Conservation (phyloP, 352 stramenopile genomes). For the Phytophthora macrochlamydospora region DNA sequence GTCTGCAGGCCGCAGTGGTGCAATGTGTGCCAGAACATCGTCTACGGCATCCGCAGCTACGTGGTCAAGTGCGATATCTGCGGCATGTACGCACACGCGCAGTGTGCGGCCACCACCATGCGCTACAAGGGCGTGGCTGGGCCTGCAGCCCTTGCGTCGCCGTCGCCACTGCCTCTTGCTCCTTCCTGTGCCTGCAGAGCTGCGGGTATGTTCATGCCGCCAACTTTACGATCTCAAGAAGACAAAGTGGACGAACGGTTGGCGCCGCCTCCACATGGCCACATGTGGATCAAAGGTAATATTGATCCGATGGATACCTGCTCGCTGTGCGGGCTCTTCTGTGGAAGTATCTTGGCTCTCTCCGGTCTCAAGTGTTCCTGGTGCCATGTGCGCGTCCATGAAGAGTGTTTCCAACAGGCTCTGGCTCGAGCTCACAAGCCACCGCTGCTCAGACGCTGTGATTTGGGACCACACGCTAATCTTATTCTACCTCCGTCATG, state of each 20-base stretch:
- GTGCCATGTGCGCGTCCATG: constrained; percentile 82
- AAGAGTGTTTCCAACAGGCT: constrained; percentile 70
- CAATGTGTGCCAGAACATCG: constrained; percentile 79
- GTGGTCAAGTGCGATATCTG: constrained; percentile 87
- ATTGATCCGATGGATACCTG: constrained; percentile 86
- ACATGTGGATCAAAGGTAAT: constrained; percentile 86
- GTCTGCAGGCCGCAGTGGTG: constrained; percentile 71
- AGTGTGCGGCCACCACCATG: constrained; percentile 66
- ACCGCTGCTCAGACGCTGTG: constrained; percentile 56
- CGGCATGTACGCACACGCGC: constrained; percentile 81
- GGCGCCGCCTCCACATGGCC: constrained; percentile 20
- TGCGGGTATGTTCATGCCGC: constrained; percentile 17
- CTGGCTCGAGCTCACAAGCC: constrained; percentile 34
- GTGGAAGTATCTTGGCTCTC: constrained; percentile 79
- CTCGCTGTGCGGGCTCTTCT: constrained; percentile 78
- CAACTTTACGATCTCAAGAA: constrained; percentile 21
- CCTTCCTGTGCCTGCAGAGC: constrained; percentile 29
- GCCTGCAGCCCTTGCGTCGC: not conserved
- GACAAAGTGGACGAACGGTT: constrained; percentile 10
- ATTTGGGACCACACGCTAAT: constrained; percentile 70
- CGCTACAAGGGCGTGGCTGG: constrained; percentile 39
- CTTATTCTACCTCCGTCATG: constrained; percentile 69
- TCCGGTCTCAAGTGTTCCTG: constrained; percentile 83
- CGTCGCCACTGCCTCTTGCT: not conserved
- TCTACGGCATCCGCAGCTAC: constrained; percentile 87